A percentile compares a stretch with the other conserved stretches of the same genome.
Evolutionary conservation across 2,329 filamentous ascomycete species (phyloP).

Genomic region (Clarireedia paspali): DNA sequence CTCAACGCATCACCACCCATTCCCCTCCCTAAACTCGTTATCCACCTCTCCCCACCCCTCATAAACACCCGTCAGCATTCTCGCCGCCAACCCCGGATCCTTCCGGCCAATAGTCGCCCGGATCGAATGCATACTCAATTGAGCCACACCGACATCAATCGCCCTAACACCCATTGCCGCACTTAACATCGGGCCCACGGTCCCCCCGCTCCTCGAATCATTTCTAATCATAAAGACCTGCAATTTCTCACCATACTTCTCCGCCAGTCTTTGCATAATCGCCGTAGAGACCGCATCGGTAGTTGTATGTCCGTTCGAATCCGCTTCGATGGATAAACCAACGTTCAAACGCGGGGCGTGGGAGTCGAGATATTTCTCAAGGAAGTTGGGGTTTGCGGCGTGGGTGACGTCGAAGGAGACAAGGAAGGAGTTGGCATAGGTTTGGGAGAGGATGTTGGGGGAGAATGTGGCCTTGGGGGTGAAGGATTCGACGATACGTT

Average conservation of each 20-base stretch:
- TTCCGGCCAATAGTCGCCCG: constrained; percentile 78
- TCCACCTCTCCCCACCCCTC: constrained; percentile 82
- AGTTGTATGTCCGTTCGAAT: constrained; percentile 93
- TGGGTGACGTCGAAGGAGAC: constrained; percentile 91
- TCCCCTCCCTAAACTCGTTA: constrained; percentile 52
- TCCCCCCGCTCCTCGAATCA: constrained; percentile 81
- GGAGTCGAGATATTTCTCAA: constrained; percentile 71
- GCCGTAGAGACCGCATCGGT: constrained; percentile 82
- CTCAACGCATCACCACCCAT: not conserved
- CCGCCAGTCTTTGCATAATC: constrained; percentile 70
- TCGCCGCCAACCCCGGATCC: constrained; percentile 82
- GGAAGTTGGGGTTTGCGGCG: constrained; percentile 91
- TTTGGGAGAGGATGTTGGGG: constrained; percentile 63
- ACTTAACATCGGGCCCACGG: constrained; percentile 87
- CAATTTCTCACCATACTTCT: constrained; percentile 61
- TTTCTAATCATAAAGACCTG: constrained; percentile 96
- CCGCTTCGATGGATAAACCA: constrained; percentile 70
- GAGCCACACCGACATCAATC: constrained; percentile 82
- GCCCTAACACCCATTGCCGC: constrained; percentile 72
- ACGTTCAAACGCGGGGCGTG: constrained; percentile 86
- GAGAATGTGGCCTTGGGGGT: constrained; percentile 36
- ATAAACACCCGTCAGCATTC: constrained; percentile 83
- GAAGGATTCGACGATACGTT: constrained; percentile 70
- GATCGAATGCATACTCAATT: constrained; percentile 91
- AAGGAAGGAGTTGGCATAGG: constrained; percentile 86